These are phyloP conservation scores for Candida khao-thaluensis DNA, from an alignment of 805 yeast species.

Conservation along the genomic window DNA sequence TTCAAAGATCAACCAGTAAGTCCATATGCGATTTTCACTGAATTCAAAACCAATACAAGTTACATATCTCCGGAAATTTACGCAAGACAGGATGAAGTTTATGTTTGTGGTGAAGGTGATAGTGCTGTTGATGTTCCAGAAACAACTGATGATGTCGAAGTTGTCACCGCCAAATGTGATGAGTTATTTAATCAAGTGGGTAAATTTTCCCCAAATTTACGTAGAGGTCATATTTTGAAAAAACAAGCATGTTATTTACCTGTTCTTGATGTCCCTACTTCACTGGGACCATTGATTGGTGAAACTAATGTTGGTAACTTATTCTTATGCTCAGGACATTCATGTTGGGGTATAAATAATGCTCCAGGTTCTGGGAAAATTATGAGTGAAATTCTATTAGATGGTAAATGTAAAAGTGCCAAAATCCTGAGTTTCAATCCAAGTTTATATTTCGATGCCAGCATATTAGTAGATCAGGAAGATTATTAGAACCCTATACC, in stretches of 20 bases:
- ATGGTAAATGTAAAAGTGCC: constrained; percentile 77
- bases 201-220: constrained; percentile 64
- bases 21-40: constrained; percentile 93
- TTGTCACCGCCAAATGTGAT: constrained; percentile 83
- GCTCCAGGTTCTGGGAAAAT: constrained; percentile 97
- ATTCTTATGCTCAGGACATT: constrained; percentile 86
- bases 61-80: constrained; percentile 92
- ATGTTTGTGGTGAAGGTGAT: constrained; percentile 97
- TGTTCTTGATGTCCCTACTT: constrained; percentile 87
- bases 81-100: constrained; percentile 93
- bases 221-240: constrained; percentile 70
- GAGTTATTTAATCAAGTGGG: constrained; percentile 81
- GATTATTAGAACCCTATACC: constrained; percentile 5
- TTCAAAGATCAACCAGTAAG: constrained; percentile 67
- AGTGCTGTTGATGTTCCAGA: constrained; percentile 88
- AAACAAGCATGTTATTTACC: constrained; percentile 96
- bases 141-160: constrained; percentile 90
- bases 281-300: constrained; percentile 92
- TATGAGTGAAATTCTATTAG: constrained; percentile 81
- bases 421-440: constrained; percentile 85
- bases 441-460: constrained; percentile 79
- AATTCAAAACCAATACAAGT: constrained; percentile 67
- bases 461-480: constrained; percentile 31
- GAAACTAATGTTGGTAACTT: constrained; percentile 83
- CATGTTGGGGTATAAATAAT: constrained; percentile 98